A percentile compares a stretch with the other conserved stretches of the same genome.
phyloP scores from a whole-genome alignment of 129 eudicot species.

The Lactuca saligna region DNA sequence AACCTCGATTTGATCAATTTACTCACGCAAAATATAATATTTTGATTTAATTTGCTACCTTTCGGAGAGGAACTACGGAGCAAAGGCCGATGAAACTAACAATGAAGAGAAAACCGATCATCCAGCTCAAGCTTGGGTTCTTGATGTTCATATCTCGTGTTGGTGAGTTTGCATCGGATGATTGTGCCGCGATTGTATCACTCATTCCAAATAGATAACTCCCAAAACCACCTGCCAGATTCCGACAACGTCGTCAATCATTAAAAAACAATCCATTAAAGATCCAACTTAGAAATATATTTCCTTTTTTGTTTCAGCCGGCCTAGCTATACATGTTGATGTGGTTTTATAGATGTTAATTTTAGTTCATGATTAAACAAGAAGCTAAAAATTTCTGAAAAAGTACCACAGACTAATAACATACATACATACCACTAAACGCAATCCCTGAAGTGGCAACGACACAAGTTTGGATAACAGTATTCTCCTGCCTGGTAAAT shows the following conservation, averaged over 20 bases:
- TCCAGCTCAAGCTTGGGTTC: conserved; percentile 69
- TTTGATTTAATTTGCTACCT: conserved; percentile 35
- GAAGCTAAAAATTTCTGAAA: too few relatives aligned
- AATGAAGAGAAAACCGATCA: conserved; percentile 53
- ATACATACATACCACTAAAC: conserved; percentile 36
- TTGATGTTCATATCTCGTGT: conserved; percentile 41
- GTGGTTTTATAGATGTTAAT: not conserved
- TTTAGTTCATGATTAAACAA: not conserved
- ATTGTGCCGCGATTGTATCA: conserved; percentile 23
- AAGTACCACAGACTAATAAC: not conserved
- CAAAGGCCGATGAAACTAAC: conserved; percentile 75
- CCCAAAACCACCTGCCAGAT: conserved; percentile 44
- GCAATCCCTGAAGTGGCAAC: conserved; percentile 49
- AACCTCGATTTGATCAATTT: not conserved
- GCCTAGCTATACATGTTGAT: conserved; percentile 11
- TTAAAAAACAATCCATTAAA: too few relatives aligned
- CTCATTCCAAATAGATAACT: conserved; percentile 50
- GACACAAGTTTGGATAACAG: conserved; percentile 52
- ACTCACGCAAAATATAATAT: not conserved
- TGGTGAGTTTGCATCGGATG: conserved; percentile 31
- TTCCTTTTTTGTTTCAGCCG: conserved; percentile 23
- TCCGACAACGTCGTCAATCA: not conserved
- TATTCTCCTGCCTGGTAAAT: conserved; percentile 49
- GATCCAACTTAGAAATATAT: not conserved
- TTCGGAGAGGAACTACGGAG: conserved; percentile 63